Evolutionary conservation across 1,284 basidiomycete species (phyloP).

Genomic region (Rugosomyces carneus): DNA sequence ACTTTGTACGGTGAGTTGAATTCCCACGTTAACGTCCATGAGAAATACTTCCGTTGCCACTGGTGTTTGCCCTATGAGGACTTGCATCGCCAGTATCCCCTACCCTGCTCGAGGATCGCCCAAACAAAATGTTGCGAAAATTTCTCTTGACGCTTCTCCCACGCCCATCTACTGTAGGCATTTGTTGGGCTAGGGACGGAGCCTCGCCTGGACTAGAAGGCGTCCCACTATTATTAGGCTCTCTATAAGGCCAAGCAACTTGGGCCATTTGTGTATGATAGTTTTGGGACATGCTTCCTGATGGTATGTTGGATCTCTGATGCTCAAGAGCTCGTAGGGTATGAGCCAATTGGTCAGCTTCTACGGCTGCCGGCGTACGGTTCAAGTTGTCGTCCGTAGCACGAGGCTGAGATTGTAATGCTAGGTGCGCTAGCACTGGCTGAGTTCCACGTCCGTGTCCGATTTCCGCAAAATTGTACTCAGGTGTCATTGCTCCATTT

Average conservation of each 20-base stretch:
- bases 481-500: conserved; percentile 62
- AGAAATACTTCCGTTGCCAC: conserved; percentile 2
- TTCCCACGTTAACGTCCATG: not conserved
- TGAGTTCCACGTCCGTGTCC: conserved; percentile 62
- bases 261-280: not conserved
- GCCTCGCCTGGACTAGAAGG: conserved; percentile 25
- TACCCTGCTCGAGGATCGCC: conserved; percentile 26
- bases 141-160: conserved; percentile 57
- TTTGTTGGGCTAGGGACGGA: conserved; percentile 35
- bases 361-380: conserved; percentile 6
- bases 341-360: conserved; percentile 2
- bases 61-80: conserved; percentile 10
- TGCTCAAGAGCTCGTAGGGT: not conserved
- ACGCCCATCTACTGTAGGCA: conserved; percentile 32
- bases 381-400: conserved; percentile 9
- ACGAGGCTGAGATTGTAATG: conserved; percentile 3
- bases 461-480: conserved; percentile 69
- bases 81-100: conserved; percentile 17
- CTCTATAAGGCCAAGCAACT: conserved; percentile 28
- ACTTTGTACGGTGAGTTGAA: not conserved
- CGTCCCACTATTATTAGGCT: conserved; percentile 19
- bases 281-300: not conserved
- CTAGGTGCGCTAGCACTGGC: conserved; percentile 5
- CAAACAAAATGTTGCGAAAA: conserved; percentile 61
- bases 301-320: not conserved